Percentiles rank a stretch among this genome's conserved stretches.
phyloP scores from a whole-genome alignment of 1,139 yeast genomes.

The Debaryomyces robertsiae region DNA sequence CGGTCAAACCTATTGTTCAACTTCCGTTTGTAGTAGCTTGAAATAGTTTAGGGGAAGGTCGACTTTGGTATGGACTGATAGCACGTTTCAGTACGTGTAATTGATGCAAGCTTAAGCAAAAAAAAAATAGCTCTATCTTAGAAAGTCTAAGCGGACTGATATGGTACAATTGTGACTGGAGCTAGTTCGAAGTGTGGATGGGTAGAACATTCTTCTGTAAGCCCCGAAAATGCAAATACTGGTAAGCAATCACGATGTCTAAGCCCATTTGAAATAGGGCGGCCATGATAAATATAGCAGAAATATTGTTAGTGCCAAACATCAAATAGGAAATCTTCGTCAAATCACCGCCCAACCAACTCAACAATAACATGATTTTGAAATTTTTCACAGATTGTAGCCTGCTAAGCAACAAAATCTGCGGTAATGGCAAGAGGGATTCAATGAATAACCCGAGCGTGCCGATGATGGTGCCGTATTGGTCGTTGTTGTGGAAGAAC shows the following conservation, averaged over 20 bases:
- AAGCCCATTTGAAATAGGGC: conserved; percentile 80
- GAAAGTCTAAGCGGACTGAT: no score
- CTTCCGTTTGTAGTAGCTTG: no score
- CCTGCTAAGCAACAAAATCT: conserved; percentile 70
- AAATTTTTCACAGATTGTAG: conserved; percentile 76
- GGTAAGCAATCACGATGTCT: conserved; percentile 75
- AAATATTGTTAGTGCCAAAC: conserved; percentile 71
- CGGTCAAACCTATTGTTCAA: no score
- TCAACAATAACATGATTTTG: conserved; percentile 68
- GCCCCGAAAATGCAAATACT: conserved; percentile 59
- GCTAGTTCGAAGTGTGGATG: background rate
- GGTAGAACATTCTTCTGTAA: conserved; percentile 12
- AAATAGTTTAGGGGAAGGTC: no score
- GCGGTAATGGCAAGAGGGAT: conserved; percentile 85
- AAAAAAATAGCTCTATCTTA: no score
- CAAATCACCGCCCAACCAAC: conserved; percentile 90
- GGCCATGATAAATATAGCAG: conserved; percentile 70
- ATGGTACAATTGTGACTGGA: no score
- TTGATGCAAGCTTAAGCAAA: no score
- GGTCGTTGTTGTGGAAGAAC: conserved; percentile 38
- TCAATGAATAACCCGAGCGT: conserved; percentile 75
- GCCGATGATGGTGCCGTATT: conserved; percentile 65
- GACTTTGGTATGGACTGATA: no score
- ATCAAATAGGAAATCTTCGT: conserved; percentile 72
- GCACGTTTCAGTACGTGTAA: no score